Conservation (phyloP, 345 rosid genomes). For the Firmiana major region DNA sequence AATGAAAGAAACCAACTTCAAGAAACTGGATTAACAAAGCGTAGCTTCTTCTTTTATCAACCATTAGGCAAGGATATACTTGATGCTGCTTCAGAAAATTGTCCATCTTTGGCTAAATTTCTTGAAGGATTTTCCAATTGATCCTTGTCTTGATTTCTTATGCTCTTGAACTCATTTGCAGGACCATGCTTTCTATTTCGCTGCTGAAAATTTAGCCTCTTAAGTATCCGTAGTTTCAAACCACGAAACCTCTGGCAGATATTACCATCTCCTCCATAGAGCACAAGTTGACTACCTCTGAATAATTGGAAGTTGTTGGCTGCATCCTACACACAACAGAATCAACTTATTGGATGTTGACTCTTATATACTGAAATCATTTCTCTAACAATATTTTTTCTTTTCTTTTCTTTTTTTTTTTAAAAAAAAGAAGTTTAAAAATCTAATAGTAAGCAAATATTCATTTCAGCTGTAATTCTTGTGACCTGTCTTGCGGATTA, state of each 20-base stretch:
- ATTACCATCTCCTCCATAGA: slow-evolving; percentile 30
- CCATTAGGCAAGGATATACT: slow-evolving; percentile 16
- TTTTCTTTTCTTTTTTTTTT: too few species aligned
- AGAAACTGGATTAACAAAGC: not conserved
- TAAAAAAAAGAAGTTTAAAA: not conserved
- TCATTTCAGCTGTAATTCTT: not conserved
- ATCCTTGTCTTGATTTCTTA: not conserved
- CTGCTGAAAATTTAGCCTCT: slow-evolving; percentile 24
- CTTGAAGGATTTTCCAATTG: slow-evolving; percentile 23
- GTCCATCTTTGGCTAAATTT: slow-evolving; percentile 26
- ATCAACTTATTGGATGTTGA: not conserved
- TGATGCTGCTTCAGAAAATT: slow-evolving; percentile 18
- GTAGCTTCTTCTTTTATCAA: slow-evolving; percentile 14
- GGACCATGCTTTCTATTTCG: slow-evolving; percentile 23
- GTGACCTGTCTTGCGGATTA: not conserved
- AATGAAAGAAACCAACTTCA: not conserved
- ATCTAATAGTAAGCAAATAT: not conserved
- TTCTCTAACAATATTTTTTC: not conserved
- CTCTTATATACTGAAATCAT: not conserved
- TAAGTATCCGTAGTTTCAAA: slow-evolving; percentile 38
- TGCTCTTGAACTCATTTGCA: slow-evolving; percentile 32
- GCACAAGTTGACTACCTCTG: slow-evolving; percentile 30
- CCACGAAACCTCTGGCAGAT: slow-evolving; percentile 30
- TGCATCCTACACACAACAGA: slow-evolving; percentile 29
- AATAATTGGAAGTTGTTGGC: slow-evolving; percentile 20